phyloP scores from a whole-genome alignment of 1,284 basidiomycete species.

The Anthracocystis panici-leucophaei region DNA sequence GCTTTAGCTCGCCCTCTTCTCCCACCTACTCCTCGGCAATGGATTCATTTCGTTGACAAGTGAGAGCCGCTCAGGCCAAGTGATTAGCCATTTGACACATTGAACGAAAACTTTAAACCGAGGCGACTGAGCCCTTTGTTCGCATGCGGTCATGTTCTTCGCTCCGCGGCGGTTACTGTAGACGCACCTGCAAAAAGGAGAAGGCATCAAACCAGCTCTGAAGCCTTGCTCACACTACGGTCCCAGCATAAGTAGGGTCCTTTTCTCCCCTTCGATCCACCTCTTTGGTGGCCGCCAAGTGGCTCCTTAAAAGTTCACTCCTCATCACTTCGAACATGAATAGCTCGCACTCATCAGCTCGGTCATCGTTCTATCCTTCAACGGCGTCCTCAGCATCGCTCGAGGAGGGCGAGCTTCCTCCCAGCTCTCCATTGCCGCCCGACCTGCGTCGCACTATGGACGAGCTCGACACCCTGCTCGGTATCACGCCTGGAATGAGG shows the following conservation, averaged over 20 bases:
- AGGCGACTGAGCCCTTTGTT: not conserved
- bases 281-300: not conserved
- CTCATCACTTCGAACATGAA: constrained; percentile 2
- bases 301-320: not conserved
- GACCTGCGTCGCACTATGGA: not conserved
- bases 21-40: not conserved
- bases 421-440: not conserved
- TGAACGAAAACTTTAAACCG: not conserved
- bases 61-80: too few relatives aligned
- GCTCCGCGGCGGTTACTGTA: too few relatives aligned
- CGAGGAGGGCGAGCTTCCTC: constrained; percentile 1
- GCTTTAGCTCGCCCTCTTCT: not conserved
- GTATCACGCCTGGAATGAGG: not conserved
- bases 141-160: not conserved
- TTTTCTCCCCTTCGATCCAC: not conserved
- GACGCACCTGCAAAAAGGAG: too few relatives aligned
- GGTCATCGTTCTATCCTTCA: not conserved
- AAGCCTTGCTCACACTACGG: too few relatives aligned
- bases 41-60: not conserved
- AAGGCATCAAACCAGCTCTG: too few relatives aligned
- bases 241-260: too few relatives aligned
- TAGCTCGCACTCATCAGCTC: too few relatives aligned
- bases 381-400: not conserved
- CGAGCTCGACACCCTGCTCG: not conserved
- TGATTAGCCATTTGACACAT: not conserved